Evolutionary conservation across 2,329 filamentous ascomycete species (phyloP).

Genomic region (Colletotrichum sp.): DNA sequence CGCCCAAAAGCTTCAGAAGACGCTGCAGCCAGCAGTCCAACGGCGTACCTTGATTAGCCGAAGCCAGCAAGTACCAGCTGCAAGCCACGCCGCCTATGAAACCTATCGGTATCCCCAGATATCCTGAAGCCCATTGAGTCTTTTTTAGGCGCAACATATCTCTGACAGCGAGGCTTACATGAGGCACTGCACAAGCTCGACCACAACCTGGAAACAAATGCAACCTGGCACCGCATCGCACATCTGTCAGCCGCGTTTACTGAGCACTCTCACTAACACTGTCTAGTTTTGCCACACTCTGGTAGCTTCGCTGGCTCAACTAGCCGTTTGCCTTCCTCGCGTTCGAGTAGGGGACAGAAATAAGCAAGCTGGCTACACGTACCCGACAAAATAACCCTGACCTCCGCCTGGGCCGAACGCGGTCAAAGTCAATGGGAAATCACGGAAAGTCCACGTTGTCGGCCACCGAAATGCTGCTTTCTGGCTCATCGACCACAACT

Average conservation of each 20-base stretch:
- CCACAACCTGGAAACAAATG: background rate
- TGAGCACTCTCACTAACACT: background rate
- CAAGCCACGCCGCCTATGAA: background rate
- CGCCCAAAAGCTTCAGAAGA: background rate
- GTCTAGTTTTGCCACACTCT: background rate
- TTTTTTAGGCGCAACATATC: background rate
- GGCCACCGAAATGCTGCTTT: background rate
- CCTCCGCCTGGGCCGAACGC: background rate
- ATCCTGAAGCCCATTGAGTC: background rate
- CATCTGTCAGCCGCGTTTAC: background rate
- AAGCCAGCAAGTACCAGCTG: background rate
- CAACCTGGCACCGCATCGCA: background rate
- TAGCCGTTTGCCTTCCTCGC: background rate
- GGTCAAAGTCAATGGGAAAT: background rate
- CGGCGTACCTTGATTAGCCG: background rate
- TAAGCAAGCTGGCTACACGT: background rate
- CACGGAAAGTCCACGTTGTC: background rate
- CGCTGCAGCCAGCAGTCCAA: background rate
- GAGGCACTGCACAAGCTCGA: background rate
- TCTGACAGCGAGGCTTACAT: background rate
- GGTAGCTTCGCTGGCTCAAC: background rate
- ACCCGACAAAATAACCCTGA: background rate
- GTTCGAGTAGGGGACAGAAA: background rate
- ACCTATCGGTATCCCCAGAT: background rate
- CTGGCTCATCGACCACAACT: background rate